A percentile compares a stretch with the other conserved stretches of the same genome.
These are phyloP conservation scores for Boletus sp. DNA, from an alignment of 768 basidiomycete species.

Conservation along the genomic window DNA sequence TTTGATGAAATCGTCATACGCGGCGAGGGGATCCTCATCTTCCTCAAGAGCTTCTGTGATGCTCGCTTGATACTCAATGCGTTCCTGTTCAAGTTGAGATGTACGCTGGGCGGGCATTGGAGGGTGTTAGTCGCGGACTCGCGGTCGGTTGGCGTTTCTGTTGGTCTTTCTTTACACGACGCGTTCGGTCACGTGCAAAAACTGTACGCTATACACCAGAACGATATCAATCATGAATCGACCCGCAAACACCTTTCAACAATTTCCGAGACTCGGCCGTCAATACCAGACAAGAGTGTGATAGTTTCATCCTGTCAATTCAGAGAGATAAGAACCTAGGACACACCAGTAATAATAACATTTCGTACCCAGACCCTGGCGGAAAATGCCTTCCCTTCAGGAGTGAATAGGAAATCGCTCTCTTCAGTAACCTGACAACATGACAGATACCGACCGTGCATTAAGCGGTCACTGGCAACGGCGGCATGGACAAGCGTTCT, in stretches of 20 bases:
- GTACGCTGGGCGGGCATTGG: slow-evolving; percentile 25
- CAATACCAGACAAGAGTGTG: slow-evolving; percentile 17
- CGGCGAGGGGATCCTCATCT: slow-evolving; percentile 83
- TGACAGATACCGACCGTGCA: slow-evolving; percentile 33
- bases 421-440: slow-evolving; percentile 27
- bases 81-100: slow-evolving; percentile 31
- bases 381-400: slow-evolving; percentile 28
- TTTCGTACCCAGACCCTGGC: slow-evolving; percentile 35
- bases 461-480: slow-evolving; percentile 20
- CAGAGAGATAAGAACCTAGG: neutral
- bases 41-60: slow-evolving; percentile 58
- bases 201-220: neutral
- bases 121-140: slow-evolving; percentile 4
- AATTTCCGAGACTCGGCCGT: slow-evolving; percentile 21
- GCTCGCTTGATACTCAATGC: slow-evolving; percentile 30
- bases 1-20: slow-evolving; percentile 82
- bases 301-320: slow-evolving; percentile 22
- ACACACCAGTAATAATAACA: neutral
- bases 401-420: slow-evolving; percentile 27
- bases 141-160: slow-evolving; percentile 1
- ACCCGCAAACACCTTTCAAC: slow-evolving; percentile 9
- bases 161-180: slow-evolving; percentile 22
- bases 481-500: slow-evolving; percentile 35
- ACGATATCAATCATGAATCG: neutral
- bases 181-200: slow-evolving; percentile 28